These are phyloP conservation scores for Mortierella sp. DNA, from an alignment of 371 early-diverging fungal genomes.

Conservation along the genomic window DNA sequence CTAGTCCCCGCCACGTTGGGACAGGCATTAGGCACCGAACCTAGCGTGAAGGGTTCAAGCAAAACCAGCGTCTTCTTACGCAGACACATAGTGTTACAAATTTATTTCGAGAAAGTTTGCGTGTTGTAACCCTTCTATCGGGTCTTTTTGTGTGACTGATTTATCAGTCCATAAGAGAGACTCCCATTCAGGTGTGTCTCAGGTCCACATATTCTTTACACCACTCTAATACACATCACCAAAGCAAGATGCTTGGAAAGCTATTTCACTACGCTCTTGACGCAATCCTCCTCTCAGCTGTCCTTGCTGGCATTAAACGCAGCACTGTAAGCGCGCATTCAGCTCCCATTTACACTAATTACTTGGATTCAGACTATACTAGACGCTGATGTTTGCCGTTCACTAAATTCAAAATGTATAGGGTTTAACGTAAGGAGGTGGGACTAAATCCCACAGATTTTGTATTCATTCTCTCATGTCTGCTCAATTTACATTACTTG, in stretches of 20 bases:
- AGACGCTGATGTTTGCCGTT: not conserved
- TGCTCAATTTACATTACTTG: not conserved
- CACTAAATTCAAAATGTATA: not conserved
- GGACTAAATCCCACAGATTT: not conserved
- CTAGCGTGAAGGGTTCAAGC: too few relatives aligned
- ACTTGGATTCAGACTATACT: not conserved
- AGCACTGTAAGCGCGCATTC: conserved; percentile 64
- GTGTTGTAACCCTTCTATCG: too few relatives aligned
- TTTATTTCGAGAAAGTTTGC: too few relatives aligned
- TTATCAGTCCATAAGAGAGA: too few relatives aligned
- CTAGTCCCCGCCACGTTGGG: too few relatives aligned
- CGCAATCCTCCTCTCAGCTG: conserved; percentile 77
- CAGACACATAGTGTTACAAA: too few relatives aligned
- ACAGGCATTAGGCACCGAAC: too few relatives aligned
- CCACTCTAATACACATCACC: not conserved
- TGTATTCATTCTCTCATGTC: not conserved
- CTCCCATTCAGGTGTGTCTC: not conserved
- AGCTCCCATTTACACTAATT: not conserved
- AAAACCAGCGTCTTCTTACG: too few relatives aligned
- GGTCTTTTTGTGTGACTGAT: too few relatives aligned
- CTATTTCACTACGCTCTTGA: conserved; percentile 79
- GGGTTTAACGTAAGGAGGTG: conserved; percentile 40
- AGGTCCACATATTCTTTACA: not conserved
- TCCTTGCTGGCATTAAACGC: conserved; percentile 81
- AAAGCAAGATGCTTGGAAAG: conserved; percentile 63